Evolutionary conservation across 805 yeast species (phyloP).

Genomic region (Wickerhamiella domercqiae): DNA sequence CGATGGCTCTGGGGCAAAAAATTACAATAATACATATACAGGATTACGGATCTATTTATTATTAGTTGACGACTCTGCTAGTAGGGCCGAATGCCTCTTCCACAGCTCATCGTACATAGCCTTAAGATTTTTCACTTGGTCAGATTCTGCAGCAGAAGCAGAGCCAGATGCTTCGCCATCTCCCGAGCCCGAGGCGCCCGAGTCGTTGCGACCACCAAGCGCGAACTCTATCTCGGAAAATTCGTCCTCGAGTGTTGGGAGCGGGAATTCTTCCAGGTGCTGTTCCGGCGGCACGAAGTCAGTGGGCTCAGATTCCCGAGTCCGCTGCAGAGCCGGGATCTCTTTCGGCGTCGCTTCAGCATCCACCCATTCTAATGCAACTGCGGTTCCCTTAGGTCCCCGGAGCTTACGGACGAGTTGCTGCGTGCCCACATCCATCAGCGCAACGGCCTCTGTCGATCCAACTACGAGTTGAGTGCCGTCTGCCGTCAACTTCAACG

Average conservation of each 20-base stretch:
- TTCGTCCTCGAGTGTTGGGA: neutral
- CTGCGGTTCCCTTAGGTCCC: conserved; percentile 16
- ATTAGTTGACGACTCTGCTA: no score
- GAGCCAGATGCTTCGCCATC: neutral
- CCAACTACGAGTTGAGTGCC: conserved; percentile 64
- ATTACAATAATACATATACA: no score
- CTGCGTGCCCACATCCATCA: conserved; percentile 39
- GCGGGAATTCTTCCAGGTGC: neutral
- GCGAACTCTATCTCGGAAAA: neutral
- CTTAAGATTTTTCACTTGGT: conserved; percentile 14
- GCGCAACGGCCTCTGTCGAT: conserved; percentile 52
- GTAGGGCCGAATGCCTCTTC: conserved; percentile 10
- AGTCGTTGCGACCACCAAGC: neutral
- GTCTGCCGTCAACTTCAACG: conserved; percentile 50
- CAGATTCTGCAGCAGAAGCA: conserved; percentile 7
- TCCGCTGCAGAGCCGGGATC: conserved; percentile 19
- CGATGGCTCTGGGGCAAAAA: no score
- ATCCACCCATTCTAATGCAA: conserved; percentile 10
- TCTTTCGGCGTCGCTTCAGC: conserved; percentile 8
- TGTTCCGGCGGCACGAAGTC: conserved; percentile 7
- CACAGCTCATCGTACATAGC: conserved; percentile 19
- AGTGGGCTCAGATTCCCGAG: conserved; percentile 7
- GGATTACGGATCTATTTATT: no score
- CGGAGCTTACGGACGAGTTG: conserved; percentile 22
- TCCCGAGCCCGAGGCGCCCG: neutral